Evolutionary conservation across 805 yeast species (phyloP).

Genomic region (Danielozyma ontarioensis): DNA sequence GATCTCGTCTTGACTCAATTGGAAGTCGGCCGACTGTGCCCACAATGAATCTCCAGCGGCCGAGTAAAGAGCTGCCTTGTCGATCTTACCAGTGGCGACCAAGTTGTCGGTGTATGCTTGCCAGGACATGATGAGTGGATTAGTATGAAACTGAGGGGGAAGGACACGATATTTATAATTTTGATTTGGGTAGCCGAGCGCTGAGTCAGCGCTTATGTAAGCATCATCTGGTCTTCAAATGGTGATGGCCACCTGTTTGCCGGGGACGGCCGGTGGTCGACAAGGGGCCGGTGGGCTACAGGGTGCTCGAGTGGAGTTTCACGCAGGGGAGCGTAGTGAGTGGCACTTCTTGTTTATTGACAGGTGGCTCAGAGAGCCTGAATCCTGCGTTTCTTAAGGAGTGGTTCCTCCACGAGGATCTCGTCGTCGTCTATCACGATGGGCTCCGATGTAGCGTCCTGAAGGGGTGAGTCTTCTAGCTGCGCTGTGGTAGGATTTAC

Average conservation of each 20-base stretch:
- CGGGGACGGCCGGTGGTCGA: too few relatives aligned
- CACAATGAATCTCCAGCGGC: constrained; percentile 92
- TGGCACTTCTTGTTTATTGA: too few relatives aligned
- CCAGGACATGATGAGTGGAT: constrained; percentile 17
- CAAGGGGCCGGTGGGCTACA: too few relatives aligned
- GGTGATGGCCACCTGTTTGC: neutral
- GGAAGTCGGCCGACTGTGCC: constrained; percentile 76
- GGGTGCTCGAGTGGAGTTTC: too few relatives aligned
- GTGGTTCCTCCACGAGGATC: too few relatives aligned
- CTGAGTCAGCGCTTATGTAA: constrained; percentile 1
- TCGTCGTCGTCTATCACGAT: constrained; percentile 9
- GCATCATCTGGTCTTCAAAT: neutral
- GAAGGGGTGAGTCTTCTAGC: neutral
- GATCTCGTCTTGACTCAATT: constrained; percentile 66
- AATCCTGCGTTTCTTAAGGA: constrained; percentile 8
- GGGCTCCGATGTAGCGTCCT: constrained; percentile 1
- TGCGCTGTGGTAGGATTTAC: neutral
- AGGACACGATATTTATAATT: neutral
- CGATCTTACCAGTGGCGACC: constrained; percentile 79
- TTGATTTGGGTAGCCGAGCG: neutral
- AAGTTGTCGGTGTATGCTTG: constrained; percentile 94
- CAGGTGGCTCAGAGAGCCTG: constrained; percentile 4
- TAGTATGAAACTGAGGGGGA: neutral
- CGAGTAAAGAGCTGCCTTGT: constrained; percentile 89
- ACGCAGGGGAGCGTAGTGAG: too few relatives aligned